Evolutionary conservation across 129 eudicot genomes (phyloP), one percentile per base, ranked within the genome.

Genomic region (Oenanthe sinensis): DNA sequence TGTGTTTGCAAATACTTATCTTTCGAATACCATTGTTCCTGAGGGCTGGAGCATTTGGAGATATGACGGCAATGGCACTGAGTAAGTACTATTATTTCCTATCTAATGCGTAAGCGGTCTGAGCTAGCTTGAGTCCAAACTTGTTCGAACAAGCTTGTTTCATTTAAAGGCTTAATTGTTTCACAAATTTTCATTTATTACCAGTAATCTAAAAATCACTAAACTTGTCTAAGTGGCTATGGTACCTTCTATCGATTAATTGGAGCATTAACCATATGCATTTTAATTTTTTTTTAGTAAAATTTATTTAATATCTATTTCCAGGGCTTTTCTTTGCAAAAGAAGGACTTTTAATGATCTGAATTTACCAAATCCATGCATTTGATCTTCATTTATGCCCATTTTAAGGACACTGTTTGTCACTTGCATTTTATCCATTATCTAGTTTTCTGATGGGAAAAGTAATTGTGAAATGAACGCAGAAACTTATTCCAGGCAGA

Each of bases 401-500:
- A 20, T 55, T 55, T 52, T 52, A 17, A 48, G 24, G 17, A 52
- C 60, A 52, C 2, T 6, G 62, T 54, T 2, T 20, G 19, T 54
- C 62, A 54, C 62, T 54, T 19, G 26, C 1, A 55, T 10, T 55
- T 55, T 55, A 24, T 55, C 5, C 15, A 60, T n/a, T 24, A n/a
- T 14, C 9, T 14, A 19, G 0, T 13, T 14, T 12, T 67, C 72
- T 67, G 72, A 67, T 30, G 43, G 19, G 49, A 55, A 14, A 20
- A 4, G 19, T 43, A 39, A 74, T 22, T 52, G 39, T 71, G 50
- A 46, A 55, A 20, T 48, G 76, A 77, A 39, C 79, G 62, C 81
- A 94, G 96, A 22, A 81, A 94, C 42, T 9, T 91, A 71, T 86
- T 77, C 78, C 98, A 89, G 0, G 97, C 89, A 9, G 97, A 94